Percentiles rank a stretch among this genome's conserved stretches.
Evolutionary conservation across 352 stramenopile genomes (phyloP).

Genomic region (Globisporangium ultimum): DNA sequence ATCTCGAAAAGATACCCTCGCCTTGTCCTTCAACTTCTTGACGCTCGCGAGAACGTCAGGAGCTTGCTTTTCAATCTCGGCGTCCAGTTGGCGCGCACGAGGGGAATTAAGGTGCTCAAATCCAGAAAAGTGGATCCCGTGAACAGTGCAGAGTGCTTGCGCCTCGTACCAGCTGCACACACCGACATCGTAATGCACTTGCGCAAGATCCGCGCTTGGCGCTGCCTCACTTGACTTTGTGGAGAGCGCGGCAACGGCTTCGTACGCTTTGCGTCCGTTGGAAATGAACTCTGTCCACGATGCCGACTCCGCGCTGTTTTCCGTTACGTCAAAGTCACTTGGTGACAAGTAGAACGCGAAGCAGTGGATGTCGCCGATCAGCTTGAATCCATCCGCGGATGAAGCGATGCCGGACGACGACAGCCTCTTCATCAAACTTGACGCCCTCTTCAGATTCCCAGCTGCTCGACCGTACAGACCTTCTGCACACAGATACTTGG

Average conservation of each 20-base stretch:
- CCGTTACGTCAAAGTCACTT: constrained; percentile 32
- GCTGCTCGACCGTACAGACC: constrained; percentile 70
- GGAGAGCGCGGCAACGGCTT: constrained; percentile 26
- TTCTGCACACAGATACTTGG: constrained; percentile 70
- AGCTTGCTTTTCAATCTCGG: neutral
- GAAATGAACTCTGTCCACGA: constrained; percentile 64
- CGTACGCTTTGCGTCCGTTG: constrained; percentile 53
- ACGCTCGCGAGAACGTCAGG: constrained; percentile 8
- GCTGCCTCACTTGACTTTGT: constrained; percentile 1
- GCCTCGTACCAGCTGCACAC: constrained; percentile 79
- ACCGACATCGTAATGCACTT: constrained; percentile 68
- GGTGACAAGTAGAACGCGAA: constrained; percentile 84
- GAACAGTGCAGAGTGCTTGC: constrained; percentile 37
- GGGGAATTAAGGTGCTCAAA: constrained; percentile 26
- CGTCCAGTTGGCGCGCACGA: neutral
- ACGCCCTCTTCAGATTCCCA: constrained; percentile 59
- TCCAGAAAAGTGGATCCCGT: constrained; percentile 30
- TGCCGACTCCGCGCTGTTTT: neutral
- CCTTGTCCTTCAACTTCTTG: constrained; percentile 27
- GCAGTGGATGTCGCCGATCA: constrained; percentile 78
- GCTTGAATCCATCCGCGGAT: constrained; percentile 49
- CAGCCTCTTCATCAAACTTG: constrained; percentile 37
- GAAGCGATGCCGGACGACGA: constrained; percentile 17
- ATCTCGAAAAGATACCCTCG: constrained; percentile 37
- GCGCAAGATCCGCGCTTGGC: constrained; percentile 18